These are phyloP conservation scores for Serpula lacrymans DNA, from an alignment of 768 basidiomycete genomes.

Conservation along the genomic window DNA sequence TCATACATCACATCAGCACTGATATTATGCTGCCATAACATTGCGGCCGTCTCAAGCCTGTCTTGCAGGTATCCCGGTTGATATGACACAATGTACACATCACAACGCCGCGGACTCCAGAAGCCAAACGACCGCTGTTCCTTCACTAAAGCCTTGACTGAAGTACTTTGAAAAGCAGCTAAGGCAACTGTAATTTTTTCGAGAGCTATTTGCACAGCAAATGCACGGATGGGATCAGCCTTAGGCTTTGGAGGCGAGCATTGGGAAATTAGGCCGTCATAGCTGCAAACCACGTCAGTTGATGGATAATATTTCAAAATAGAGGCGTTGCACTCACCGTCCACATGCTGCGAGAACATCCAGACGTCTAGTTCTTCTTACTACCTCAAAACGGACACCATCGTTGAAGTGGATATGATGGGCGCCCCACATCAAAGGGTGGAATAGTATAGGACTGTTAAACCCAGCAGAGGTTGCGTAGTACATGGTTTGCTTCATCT, in stretches of 20 bases:
- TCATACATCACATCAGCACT: slow-evolving; percentile 91
- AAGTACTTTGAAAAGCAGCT: slow-evolving; percentile 63
- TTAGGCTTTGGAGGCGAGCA: slow-evolving; percentile 56
- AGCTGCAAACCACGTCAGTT: slow-evolving; percentile 37
- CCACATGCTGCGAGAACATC: slow-evolving; percentile 83
- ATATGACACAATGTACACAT: slow-evolving; percentile 82
- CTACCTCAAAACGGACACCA: slow-evolving; percentile 75
- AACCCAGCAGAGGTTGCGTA: slow-evolving; percentile 63
- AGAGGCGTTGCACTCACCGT: slow-evolving; percentile 42
- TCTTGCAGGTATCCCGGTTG: slow-evolving; percentile 74
- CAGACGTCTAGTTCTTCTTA: slow-evolving; percentile 56
- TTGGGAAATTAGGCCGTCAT: slow-evolving; percentile 65
- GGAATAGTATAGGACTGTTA: slow-evolving; percentile 57
- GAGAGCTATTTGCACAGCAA: slow-evolving; percentile 73
- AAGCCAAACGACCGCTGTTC: slow-evolving; percentile 82
- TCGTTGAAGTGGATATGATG: slow-evolving; percentile 66
- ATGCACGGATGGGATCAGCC: slow-evolving; percentile 55
- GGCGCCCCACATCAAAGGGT: slow-evolving; percentile 69
- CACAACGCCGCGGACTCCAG: slow-evolving; percentile 87
- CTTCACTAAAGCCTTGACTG: slow-evolving; percentile 67
- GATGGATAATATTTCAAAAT: not conserved
- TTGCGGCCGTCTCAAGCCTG: slow-evolving; percentile 70
- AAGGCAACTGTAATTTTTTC: slow-evolving; percentile 73
- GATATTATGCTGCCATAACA: slow-evolving; percentile 78
- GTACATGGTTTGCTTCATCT: slow-evolving; percentile 61